These are phyloP conservation scores for Aspergillus ibericus DNA, from an alignment of 2,329 filamentous ascomycete species.

Conservation along the genomic window DNA sequence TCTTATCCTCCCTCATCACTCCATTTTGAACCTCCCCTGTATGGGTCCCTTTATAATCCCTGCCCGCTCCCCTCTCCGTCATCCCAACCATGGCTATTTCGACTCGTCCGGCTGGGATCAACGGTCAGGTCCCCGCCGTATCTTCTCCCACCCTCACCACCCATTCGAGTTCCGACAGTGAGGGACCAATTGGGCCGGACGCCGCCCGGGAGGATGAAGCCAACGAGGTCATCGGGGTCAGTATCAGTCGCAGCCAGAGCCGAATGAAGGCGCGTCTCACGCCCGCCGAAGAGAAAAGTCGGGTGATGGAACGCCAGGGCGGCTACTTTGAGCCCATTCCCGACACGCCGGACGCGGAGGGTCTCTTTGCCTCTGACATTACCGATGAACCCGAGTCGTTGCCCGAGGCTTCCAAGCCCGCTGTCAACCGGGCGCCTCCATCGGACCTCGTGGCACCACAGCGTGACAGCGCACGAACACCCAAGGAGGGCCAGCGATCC, in stretches of 20 bases:
- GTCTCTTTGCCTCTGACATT: slow-evolving; percentile 31
- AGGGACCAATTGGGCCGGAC: slow-evolving; percentile 24
- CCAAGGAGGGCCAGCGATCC: slow-evolving; percentile 22
- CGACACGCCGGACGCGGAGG: slow-evolving; percentile 32
- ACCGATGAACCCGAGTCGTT: slow-evolving; percentile 35
- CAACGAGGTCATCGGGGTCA: slow-evolving; percentile 55
- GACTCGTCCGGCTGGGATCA: not conserved
- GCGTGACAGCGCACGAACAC: not conserved
- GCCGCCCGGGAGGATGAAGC: slow-evolving; percentile 36
- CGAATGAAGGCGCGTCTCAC: slow-evolving; percentile 58
- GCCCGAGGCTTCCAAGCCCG: slow-evolving; percentile 7
- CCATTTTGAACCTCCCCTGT: not conserved
- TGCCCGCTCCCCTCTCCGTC: not conserved
- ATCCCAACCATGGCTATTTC: not conserved
- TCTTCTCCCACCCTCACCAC: slow-evolving; percentile 4
- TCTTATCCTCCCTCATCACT: not conserved
- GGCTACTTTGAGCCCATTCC: slow-evolving; percentile 49
- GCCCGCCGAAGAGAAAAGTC: slow-evolving; percentile 60
- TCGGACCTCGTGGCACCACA: not conserved
- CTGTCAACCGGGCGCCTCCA: not conserved
- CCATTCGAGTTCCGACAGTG: slow-evolving; percentile 35
- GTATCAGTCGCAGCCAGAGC: slow-evolving; percentile 59
- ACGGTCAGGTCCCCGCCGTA: not conserved
- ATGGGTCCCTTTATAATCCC: not conserved
- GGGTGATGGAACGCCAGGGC: slow-evolving; percentile 52